A percentile compares a stretch with the other conserved stretches of the same genome.
phyloP scores from a whole-genome alignment of 2,329 filamentous ascomycete species.

The Fusarium succisae region DNA sequence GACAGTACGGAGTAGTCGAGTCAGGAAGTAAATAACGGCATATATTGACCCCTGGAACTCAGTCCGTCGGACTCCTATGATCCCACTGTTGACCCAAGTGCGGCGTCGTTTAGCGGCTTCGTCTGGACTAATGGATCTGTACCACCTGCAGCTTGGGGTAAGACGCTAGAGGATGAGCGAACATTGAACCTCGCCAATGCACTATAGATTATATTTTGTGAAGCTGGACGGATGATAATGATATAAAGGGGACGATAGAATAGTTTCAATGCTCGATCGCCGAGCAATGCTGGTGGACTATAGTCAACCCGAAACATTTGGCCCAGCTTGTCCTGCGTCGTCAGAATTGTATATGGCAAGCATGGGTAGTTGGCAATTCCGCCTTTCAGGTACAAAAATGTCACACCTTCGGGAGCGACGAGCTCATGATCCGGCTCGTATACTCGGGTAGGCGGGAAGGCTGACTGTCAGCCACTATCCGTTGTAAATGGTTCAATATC shows the following conservation, averaged over 20 bases:
- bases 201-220: background rate
- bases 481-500: background rate
- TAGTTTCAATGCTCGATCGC: constrained; percentile 9
- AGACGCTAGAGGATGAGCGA: constrained; percentile 37
- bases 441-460: background rate
- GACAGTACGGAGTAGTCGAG: constrained; percentile 4
- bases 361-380: background rate
- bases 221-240: constrained; percentile 7
- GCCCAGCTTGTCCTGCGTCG: background rate
- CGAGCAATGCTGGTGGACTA: constrained; percentile 5
- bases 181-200: constrained; percentile 13
- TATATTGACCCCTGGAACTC: constrained; percentile 21
- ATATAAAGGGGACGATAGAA: background rate
- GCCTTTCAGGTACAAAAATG: background rate
- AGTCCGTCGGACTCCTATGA: background rate
- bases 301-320: background rate
- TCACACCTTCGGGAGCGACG: background rate
- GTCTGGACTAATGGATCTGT: constrained; percentile 21
- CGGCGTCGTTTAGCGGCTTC: background rate
- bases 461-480: background rate
- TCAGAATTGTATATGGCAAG: background rate
- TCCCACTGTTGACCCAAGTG: constrained; percentile 27
- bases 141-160: constrained; percentile 34
- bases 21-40: constrained; percentile 28
- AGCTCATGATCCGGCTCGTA: constrained; percentile 7